Percentiles rank a stretch among this genome's conserved stretches.
These are phyloP conservation scores for Conticribra weissflogii DNA, from an alignment of 108 stramenopile genomes.

Conservation along the genomic window DNA sequence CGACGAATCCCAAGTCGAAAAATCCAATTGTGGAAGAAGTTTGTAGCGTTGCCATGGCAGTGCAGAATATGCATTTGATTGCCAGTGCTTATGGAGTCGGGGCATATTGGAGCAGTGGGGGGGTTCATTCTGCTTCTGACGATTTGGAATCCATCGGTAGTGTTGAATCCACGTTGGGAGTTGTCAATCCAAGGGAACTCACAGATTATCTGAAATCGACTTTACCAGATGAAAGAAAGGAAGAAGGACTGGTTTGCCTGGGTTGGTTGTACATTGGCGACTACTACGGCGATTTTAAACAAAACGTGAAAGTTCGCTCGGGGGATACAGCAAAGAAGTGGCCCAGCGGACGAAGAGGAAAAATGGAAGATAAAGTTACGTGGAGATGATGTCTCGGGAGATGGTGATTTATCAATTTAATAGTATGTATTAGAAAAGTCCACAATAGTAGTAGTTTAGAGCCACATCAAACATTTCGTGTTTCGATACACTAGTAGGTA, in stretches of 20 bases:
- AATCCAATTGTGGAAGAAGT: slow-evolving; percentile 46
- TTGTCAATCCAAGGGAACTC: slow-evolving; percentile 25
- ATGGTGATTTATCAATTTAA: too few species aligned
- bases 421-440: too few species aligned
- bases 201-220: slow-evolving; percentile 30
- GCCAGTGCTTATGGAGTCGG: slow-evolving; percentile 44
- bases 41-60: slow-evolving; percentile 45
- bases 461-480: too few species aligned
- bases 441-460: too few species aligned
- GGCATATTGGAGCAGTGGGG: slow-evolving; percentile 43
- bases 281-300: slow-evolving; percentile 33
- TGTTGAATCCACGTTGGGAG: background rate
- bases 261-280: slow-evolving; percentile 52
- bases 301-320: too few species aligned
- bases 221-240: background rate
- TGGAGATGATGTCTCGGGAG: slow-evolving; percentile 15
- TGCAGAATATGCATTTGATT: slow-evolving; percentile 50
- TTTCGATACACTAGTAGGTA: too few species aligned
- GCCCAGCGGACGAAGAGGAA: slow-evolving; percentile 37
- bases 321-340: slow-evolving; percentile 17
- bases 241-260: slow-evolving; percentile 24
- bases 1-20: slow-evolving; percentile 7
- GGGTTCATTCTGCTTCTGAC: slow-evolving; percentile 5
- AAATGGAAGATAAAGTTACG: slow-evolving; percentile 23
- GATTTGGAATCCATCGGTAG: too few species aligned